These are phyloP conservation scores for Sclerotinia minor DNA, from an alignment of 2,329 filamentous ascomycete species.

Conservation along the genomic window DNA sequence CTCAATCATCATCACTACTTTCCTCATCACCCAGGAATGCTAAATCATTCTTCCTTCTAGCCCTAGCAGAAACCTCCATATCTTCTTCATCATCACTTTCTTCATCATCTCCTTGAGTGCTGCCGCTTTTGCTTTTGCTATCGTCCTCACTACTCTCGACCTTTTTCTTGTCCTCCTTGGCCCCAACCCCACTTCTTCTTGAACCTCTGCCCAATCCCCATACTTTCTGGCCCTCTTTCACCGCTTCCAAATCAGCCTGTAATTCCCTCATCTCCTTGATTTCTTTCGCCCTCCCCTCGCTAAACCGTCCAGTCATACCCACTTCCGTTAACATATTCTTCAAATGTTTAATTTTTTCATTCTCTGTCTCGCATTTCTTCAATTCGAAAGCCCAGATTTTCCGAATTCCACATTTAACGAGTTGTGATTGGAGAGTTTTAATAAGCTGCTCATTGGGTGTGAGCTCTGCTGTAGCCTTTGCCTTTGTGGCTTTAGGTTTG, in stretches of 20 bases:
- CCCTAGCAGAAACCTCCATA: not conserved
- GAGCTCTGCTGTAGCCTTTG: slow-evolving; percentile 45
- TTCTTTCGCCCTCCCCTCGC: slow-evolving; percentile 75
- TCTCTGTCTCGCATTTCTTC: slow-evolving; percentile 70
- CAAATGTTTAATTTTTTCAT: slow-evolving; percentile 80
- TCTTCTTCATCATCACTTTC: slow-evolving; percentile 39
- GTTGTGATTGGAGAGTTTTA: slow-evolving; percentile 82
- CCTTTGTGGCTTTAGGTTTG: slow-evolving; percentile 43
- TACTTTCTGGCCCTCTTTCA: slow-evolving; percentile 74
- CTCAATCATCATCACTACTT: slow-evolving; percentile 46
- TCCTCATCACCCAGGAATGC: slow-evolving; percentile 70
- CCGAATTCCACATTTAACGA: slow-evolving; percentile 86
- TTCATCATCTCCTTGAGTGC: slow-evolving; percentile 27
- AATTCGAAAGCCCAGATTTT: slow-evolving; percentile 91
- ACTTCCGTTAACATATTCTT: slow-evolving; percentile 74
- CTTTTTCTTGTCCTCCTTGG: slow-evolving; percentile 31
- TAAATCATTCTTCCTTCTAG: slow-evolving; percentile 47
- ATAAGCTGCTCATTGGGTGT: slow-evolving; percentile 74
- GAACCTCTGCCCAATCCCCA: slow-evolving; percentile 62
- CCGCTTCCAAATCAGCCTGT: slow-evolving; percentile 77
- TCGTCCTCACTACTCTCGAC: slow-evolving; percentile 40
- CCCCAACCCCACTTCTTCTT: slow-evolving; percentile 41
- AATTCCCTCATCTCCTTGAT: slow-evolving; percentile 89
- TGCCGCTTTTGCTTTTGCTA: slow-evolving; percentile 21
- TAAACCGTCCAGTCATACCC: slow-evolving; percentile 89